These are phyloP conservation scores for Umbelopsis sp. DNA, from an alignment of 371 early-diverging fungal genomes.

Conservation along the genomic window DNA sequence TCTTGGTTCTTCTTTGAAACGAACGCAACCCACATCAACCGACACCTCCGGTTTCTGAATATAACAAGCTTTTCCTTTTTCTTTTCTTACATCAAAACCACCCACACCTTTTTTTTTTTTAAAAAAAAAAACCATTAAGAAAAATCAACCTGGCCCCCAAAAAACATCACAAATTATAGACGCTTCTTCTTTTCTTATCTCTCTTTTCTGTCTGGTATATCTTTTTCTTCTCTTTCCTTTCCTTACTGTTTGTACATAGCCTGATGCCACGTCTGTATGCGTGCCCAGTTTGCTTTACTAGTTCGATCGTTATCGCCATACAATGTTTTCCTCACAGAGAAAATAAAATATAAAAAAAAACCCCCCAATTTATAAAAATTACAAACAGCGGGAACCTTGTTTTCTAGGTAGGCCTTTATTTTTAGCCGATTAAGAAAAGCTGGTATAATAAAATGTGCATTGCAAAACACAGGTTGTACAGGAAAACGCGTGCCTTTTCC, in stretches of 20 bases:
- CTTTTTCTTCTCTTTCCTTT: background rate
- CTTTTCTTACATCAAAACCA: background rate
- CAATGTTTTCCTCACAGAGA: background rate
- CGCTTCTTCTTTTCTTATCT: background rate
- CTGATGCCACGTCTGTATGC: constrained; percentile 9
- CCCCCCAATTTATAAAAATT: too few species aligned
- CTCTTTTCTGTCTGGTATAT: constrained; percentile 4
- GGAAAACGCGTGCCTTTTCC: background rate
- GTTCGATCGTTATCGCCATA: constrained; percentile 10
- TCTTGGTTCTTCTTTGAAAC: too few species aligned
- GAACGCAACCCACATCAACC: too few species aligned
- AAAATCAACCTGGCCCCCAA: background rate
- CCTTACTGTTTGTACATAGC: constrained; percentile 16
- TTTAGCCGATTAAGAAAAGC: too few species aligned
- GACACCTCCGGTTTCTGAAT: background rate
- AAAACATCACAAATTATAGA: background rate
- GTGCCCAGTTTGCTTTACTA: constrained; percentile 19
- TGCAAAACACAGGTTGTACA: background rate
- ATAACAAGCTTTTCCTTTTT: background rate
- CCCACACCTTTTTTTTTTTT: too few species aligned
- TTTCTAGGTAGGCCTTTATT: too few species aligned
- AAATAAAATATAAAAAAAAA: background rate
- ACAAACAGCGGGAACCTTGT: too few species aligned
- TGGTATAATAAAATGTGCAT: too few species aligned
- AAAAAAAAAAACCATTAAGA: too few species aligned